Conservation (phyloP, 352 stramenopile species). For the Lagenidium giganteum region DNA sequence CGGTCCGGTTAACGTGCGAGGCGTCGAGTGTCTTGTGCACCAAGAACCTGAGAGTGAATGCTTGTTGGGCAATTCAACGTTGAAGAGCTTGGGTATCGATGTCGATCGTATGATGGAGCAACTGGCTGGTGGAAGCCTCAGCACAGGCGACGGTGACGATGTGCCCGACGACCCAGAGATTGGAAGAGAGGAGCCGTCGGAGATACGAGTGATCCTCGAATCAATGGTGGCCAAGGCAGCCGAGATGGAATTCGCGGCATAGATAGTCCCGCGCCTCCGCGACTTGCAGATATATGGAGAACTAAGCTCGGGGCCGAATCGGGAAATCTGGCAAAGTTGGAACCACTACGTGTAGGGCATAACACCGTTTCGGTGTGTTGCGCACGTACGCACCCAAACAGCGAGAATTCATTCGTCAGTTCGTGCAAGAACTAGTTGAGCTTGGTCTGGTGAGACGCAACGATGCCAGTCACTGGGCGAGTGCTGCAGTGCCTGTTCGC, state of each 20-base stretch:
- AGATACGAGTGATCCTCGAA: no score
- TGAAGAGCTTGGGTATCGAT: neutral
- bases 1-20: neutral
- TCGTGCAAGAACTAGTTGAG: slow-evolving; percentile 11
- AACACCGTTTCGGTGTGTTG: neutral
- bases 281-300: slow-evolving; percentile 2
- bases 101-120: neutral
- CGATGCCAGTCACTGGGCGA: slow-evolving; percentile 10
- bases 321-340: neutral
- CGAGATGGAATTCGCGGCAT: neutral
- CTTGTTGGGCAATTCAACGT: neutral
- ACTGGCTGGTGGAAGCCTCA: neutral
- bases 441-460: slow-evolving; percentile 10
- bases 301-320: neutral
- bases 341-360: slow-evolving; percentile 1
- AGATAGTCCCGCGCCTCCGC: no score
- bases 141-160: no score
- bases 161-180: no score
- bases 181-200: no score
- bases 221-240: neutral
- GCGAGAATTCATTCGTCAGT: slow-evolving; percentile 9
- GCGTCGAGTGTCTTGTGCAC: neutral
- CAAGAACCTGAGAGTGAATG: neutral
- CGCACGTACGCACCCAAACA: slow-evolving; percentile 7
- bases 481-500: slow-evolving; percentile 5